Conservation (phyloP, 352 stramenopile genomes). For the Nothophytophthora sp. region DNA sequence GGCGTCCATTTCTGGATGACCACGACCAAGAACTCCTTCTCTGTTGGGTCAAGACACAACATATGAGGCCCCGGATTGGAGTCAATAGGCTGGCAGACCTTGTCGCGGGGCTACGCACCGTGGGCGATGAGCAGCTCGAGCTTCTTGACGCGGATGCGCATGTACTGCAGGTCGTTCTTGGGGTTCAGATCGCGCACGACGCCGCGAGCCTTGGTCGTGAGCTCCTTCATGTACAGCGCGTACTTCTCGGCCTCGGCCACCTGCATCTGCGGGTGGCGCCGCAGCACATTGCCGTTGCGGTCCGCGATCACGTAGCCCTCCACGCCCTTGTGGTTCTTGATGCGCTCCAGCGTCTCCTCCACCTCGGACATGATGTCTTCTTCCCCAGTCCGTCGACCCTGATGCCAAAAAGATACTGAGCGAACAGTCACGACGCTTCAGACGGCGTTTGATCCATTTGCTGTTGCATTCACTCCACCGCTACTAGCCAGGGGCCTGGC, state of each 20-base stretch:
- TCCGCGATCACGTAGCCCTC: constrained; percentile 96
- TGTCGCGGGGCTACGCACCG: constrained; percentile 37
- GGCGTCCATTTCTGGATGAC: constrained; percentile 94
- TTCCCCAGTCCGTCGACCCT: too few species aligned
- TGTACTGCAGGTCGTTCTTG: constrained; percentile 94
- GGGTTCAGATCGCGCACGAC: constrained; percentile 95
- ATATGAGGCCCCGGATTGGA: background rate
- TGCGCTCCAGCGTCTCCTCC: constrained; percentile 95
- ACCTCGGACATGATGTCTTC: constrained; percentile 82
- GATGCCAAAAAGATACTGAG: too few species aligned
- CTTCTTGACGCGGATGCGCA: constrained; percentile 92
- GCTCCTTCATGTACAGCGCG: constrained; percentile 90
- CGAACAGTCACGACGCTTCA: too few species aligned
- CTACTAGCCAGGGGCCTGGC: too few species aligned
- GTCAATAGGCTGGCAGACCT: background rate
- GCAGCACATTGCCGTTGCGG: constrained; percentile 88
- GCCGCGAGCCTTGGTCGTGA: constrained; percentile 89
- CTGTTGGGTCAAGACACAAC: constrained; percentile 27
- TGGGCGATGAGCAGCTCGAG: constrained; percentile 94
- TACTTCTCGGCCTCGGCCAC: constrained; percentile 92
- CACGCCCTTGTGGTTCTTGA: constrained; percentile 94
- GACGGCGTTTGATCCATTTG: too few species aligned
- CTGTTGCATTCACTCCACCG: too few species aligned
- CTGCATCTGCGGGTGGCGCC: constrained; percentile 89
- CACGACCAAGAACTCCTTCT: constrained; percentile 93